Conservation (phyloP, 2,329 filamentous ascomycete species). For the Phialophora chinensis region DNA sequence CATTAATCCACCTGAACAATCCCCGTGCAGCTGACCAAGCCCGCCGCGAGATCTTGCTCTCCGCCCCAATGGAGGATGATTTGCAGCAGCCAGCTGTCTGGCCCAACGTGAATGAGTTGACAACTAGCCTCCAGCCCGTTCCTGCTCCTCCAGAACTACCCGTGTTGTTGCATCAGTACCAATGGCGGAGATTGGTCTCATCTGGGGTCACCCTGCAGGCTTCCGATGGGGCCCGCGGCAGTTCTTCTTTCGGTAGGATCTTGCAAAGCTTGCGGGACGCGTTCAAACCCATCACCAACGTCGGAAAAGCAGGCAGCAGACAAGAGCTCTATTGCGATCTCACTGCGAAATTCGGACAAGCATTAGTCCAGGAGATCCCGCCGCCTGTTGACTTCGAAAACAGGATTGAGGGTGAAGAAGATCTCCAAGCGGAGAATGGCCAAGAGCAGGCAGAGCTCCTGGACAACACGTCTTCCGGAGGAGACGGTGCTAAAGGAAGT, state of each 20-base stretch:
- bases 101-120: background rate
- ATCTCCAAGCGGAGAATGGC: background rate
- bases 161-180: constrained; percentile 8
- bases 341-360: constrained; percentile 25
- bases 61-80: constrained; percentile 7
- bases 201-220: background rate
- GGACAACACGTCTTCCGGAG: background rate
- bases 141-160: constrained; percentile 25
- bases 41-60: constrained; percentile 28
- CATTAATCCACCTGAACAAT: constrained; percentile 19
- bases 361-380: constrained; percentile 18
- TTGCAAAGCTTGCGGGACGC: constrained; percentile 9
- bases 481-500: background rate
- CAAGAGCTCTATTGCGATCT: constrained; percentile 22
- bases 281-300: background rate
- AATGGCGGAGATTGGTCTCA: constrained; percentile 24
- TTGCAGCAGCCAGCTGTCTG: constrained; percentile 10
- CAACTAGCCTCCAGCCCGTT: constrained; percentile 16
- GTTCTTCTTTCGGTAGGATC: background rate
- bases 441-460: background rate
- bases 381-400: background rate
- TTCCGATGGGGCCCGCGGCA: background rate
- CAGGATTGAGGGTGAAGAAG: background rate
- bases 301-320: constrained; percentile 1
- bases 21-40: constrained; percentile 25